Conservation (phyloP, 164 flowering plant species). For the Berberis vulgaris region DNA sequence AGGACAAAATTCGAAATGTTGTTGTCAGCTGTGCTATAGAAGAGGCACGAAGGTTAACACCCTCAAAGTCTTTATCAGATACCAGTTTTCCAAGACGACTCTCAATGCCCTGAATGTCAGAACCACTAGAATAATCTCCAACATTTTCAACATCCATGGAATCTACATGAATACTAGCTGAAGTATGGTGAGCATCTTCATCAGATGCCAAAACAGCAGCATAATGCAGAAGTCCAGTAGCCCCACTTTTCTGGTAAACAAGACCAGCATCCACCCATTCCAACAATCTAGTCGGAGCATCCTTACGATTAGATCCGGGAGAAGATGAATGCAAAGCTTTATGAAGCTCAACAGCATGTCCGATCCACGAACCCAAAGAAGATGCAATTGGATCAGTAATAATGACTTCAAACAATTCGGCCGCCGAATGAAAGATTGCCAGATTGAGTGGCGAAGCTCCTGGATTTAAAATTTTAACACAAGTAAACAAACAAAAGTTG, state of each 20-base stretch:
- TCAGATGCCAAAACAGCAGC: constrained; percentile 95
- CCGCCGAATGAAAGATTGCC: constrained; percentile 87
- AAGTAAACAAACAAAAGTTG: neutral
- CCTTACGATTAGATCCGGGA: constrained; percentile 87
- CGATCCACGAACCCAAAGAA: constrained; percentile 82
- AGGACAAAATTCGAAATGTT: constrained; percentile 79
- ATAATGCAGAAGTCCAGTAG: constrained; percentile 80
- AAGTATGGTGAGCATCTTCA: constrained; percentile 80
- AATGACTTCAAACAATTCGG: constrained; percentile 87
- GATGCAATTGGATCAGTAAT: constrained; percentile 82
- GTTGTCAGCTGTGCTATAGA: constrained; percentile 86
- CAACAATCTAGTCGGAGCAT: constrained; percentile 88
- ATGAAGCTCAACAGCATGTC: constrained; percentile 79
- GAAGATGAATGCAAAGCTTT: constrained; percentile 82
- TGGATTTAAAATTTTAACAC: constrained; percentile 23
- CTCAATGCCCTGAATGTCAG: constrained; percentile 72
- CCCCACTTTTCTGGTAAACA: constrained; percentile 86
- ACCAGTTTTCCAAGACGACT: constrained; percentile 70
- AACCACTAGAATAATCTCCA: constrained; percentile 56
- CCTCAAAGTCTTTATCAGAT: constrained; percentile 76
- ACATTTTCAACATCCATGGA: constrained; percentile 76
- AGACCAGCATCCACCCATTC: constrained; percentile 98
- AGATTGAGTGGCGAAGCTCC: constrained; percentile 70
- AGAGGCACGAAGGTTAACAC: constrained; percentile 74
- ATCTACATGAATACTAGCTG: constrained; percentile 64